A percentile compares a stretch with the other conserved stretches of the same genome.
Conservation (phyloP, 1,139 yeast species). For the Zygosaccharomyces sapae region DNA sequence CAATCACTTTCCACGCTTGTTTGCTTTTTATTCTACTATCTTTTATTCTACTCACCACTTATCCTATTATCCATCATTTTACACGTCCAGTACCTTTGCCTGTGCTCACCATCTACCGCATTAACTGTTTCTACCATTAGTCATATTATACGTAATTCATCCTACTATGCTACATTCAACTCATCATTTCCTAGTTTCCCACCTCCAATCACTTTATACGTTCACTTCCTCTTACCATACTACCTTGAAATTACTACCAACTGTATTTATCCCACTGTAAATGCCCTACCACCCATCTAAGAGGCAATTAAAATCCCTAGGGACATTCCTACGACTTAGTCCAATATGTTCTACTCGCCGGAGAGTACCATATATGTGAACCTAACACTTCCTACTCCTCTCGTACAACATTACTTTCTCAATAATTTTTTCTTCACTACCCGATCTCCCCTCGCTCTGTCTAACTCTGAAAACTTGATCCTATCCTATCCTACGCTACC, state of each 20-base stretch:
- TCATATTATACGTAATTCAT: neutral
- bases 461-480: neutral
- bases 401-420: neutral
- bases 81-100: no score
- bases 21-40: no score
- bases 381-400: neutral
- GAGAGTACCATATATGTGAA: neutral
- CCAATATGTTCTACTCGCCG: neutral
- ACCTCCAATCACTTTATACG: neutral
- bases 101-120: no score
- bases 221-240: neutral
- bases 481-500: neutral
- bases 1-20: neutral
- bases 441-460: neutral
- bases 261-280: neutral
- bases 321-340: neutral
- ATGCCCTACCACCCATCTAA: neutral
- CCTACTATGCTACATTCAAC: neutral
- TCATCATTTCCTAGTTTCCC: neutral
- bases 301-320: neutral
- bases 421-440: neutral
- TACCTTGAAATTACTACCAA: neutral
- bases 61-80: no score
- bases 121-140: neutral
- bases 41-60: no score